Base-by-base conservation (phyloP, 768 basidiomycete species). In the Termitomyces sp. region DNA sequence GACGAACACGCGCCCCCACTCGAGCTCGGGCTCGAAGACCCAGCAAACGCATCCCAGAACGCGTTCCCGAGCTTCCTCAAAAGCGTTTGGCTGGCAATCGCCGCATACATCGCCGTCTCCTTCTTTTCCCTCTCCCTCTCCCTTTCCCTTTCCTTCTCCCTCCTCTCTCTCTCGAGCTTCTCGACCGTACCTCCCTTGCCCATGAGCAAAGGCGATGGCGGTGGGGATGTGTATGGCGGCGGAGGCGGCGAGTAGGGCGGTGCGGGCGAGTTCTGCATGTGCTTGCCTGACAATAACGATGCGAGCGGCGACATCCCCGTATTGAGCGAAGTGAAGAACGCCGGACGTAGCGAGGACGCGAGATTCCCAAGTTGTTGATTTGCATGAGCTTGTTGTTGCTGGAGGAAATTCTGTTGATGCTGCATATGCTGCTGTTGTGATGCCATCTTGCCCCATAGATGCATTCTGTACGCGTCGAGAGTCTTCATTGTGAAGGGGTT, bases 11-110 rank as follows among this genome's bases (percentile, higher is more conserved):
- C 44, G 43, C 39, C 48, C 48, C 35, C 50, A 34, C 48, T 17
- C 32, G 66, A 37, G 1, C 63, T 11, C 28, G 70, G 58, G 3
- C 66, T 54, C 17, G 71, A 65, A 4, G 69, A 56, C 0, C 85
- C 86, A n/a, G 85, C 79, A 71, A 94, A 94, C 16, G 93, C 93
- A 60, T 92, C 91, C 88, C 91, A 90, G 73, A 94, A 94, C 43
- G 91, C 89, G 21, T 74, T 68, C 5, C 88, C 85, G 32, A 94
- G 77, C 65, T 84, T 85, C 64, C 75, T 72, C 51, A 89, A 61
- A 30, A 95, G 72, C 0, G 92, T 94, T 72, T 91, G 86, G 45
- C 83, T 82, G 9, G 90, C 91, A 59, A 91, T 75, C n/a, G 82
- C 80, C 11, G 91, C 91, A 17, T 85, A 74, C 64, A 85, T 73